Percentiles rank a stretch among this genome's conserved stretches.
Evolutionary conservation across 495 filamentous ascomycete species (phyloP).

Genomic region (Annulohypoxylon bovei): DNA sequence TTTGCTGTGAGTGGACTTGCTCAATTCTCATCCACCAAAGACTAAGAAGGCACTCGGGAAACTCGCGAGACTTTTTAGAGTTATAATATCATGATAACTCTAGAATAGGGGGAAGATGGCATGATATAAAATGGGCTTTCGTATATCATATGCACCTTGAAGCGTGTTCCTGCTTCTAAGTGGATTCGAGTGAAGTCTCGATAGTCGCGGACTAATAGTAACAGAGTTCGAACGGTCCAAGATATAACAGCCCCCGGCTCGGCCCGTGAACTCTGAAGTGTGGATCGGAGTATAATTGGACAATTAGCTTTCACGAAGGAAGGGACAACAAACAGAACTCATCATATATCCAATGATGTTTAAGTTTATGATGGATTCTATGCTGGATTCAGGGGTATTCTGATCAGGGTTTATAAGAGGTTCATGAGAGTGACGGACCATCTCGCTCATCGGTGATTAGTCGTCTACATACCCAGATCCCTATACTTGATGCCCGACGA

Average conservation of each 20-base stretch:
- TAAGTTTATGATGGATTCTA: not conserved
- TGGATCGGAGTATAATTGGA: constrained; percentile 26
- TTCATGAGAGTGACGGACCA: constrained; percentile 20
- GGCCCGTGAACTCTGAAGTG: constrained; percentile 32
- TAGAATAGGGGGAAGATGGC: not conserved
- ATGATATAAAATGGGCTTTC: not conserved
- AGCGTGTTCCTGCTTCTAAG: not conserved
- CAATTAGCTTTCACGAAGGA: not conserved
- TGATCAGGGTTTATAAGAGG: constrained; percentile 13
- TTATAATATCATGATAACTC: not conserved
- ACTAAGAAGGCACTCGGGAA: not conserved
- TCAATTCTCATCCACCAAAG: not conserved
- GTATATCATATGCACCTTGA: not conserved
- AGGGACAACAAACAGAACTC: constrained; percentile 1
- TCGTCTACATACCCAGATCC: not conserved
- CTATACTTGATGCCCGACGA: constrained; percentile 29
- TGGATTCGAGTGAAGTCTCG: not conserved
- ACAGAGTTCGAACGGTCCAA: constrained; percentile 7
- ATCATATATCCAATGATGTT: constrained; percentile 24
- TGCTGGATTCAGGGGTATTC: constrained; percentile 7
- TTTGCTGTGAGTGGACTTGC: not conserved
- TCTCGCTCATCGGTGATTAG: not conserved
- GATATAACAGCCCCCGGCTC: constrained; percentile 21
- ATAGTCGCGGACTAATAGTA: not conserved
- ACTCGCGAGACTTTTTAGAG: not conserved